Evolutionary conservation across 2,329 filamentous ascomycete genomes (phyloP), one percentile per base, ranked within the genome.

Genomic region (Nothophaeocryptopus gaeumannii): DNA sequence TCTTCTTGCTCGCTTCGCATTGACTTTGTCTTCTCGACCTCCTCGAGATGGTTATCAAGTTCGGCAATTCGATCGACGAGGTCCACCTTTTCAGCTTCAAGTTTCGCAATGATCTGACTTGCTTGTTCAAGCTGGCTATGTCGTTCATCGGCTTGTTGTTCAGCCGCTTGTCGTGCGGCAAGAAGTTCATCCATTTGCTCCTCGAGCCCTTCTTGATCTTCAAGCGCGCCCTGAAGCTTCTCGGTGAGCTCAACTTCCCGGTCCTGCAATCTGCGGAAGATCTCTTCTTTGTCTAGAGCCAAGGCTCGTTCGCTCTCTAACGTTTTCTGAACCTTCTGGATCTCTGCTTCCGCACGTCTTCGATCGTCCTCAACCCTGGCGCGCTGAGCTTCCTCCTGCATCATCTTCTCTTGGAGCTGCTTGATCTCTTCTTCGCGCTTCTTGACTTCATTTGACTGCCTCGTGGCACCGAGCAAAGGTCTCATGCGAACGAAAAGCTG

Each of bases 201-300:
- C 69, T 99, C 93, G 1, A 99, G 79, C 46, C 85, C 85, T 66
- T 97, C 92, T 67, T 97, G 92, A 61, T 99, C 95, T 15, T 95
- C 88, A 52, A 97, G 83, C 29, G 92, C 92, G 34, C 88, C 92
- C 33, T 89, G 82, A 26, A 99, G 80, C 72, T 97, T 96, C 64
- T 99, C 95, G 45, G 86, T 88, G 3, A 99, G 79, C 67, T 99
- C 92, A 9, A 84, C 80, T 70, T 99, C 93, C n/a, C 93, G 86
- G 45, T 85, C 75, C 66, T 96, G 93, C 15, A 99, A 77, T n/a
- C 95, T 83, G 67, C 92, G 95, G 77, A 97, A 99, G 53, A 99
- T 99, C 64, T 99, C 93, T 67, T 99, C 95, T 68, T 99, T 99
- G 71, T 99, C 93, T 5, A 99, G 75, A 1, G 93, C 93, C 36